These are phyloP conservation scores for Citrus maxima DNA, from an alignment of 345 rosid species.

Conservation along the genomic window DNA sequence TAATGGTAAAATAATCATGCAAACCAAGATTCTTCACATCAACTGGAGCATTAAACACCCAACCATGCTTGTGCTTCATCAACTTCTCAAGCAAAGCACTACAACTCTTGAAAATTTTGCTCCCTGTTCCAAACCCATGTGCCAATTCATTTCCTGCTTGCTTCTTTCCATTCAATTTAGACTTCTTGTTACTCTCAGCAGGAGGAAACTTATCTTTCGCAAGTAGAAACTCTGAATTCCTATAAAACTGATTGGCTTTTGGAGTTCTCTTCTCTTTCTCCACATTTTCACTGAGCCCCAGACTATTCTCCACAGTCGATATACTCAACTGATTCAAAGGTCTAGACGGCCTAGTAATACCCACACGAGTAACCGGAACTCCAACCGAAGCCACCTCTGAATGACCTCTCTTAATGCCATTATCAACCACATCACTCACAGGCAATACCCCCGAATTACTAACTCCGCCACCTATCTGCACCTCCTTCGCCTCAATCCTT, in stretches of 20 bases:
- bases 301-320: constrained; percentile 71
- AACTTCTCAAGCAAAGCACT: constrained; percentile 74
- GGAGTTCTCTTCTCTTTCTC: constrained; percentile 99
- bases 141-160: constrained; percentile 58
- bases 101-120: constrained; percentile 70
- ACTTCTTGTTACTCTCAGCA: constrained; percentile 91
- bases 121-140: constrained; percentile 50
- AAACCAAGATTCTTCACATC: constrained; percentile 76
- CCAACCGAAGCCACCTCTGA: constrained; percentile 63
- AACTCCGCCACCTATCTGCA: constrained; percentile 46
- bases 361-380: constrained; percentile 44
- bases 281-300: constrained; percentile 52
- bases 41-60: constrained; percentile 96
- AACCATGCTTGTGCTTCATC: constrained; percentile 95
- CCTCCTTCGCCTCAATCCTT: constrained; percentile 80
- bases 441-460: constrained; percentile 26
- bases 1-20: constrained; percentile 79
- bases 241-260: constrained; percentile 91
- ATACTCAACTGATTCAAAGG: constrained; percentile 71
- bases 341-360: constrained; percentile 61
- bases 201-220: constrained; percentile 98
- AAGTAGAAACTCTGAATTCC: constrained; percentile 91
- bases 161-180: constrained; percentile 73
- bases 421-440: constrained; percentile 38
- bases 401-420: constrained; percentile 54